A percentile compares a stretch with the other conserved stretches of the same genome.
Evolutionary conservation across 441 rosid species (phyloP).

Genomic region (Melastoma candidum): DNA sequence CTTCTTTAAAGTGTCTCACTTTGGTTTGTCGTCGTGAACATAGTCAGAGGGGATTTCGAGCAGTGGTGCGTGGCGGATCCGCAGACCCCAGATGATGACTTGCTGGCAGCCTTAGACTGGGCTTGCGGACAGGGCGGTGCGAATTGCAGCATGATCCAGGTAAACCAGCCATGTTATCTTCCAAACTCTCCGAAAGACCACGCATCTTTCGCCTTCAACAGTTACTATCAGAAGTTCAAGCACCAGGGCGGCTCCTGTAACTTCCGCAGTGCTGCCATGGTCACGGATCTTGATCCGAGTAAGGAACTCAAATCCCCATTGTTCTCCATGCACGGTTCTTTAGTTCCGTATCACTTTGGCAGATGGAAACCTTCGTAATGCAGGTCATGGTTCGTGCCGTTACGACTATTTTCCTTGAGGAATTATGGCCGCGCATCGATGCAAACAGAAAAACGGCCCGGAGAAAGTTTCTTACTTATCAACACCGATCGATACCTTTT

Average conservation of each 20-base stretch:
- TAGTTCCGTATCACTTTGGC: conserved; percentile 1
- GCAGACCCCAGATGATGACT: conserved; percentile 55
- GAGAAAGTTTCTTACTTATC: too few species aligned
- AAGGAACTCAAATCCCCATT: conserved; percentile 15
- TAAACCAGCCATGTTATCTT: conserved; percentile 42
- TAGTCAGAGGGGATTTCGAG: conserved; percentile 32
- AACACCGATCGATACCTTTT: too few species aligned
- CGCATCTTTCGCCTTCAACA: conserved; percentile 58
- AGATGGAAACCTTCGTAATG: not conserved
- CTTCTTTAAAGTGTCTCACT: too few species aligned
- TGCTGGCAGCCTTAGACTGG: conserved; percentile 56
- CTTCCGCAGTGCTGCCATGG: conserved; percentile 62
- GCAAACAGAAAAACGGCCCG: too few species aligned
- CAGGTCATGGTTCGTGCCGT: conserved; percentile 46
- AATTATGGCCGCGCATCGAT: too few species aligned
- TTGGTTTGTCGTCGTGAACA: too few species aligned
- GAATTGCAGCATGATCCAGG: conserved; percentile 45
- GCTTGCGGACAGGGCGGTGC: conserved; percentile 44
- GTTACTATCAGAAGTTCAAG: conserved; percentile 57
- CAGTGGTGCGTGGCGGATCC: conserved; percentile 73
- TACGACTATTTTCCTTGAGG: conserved; percentile 30
- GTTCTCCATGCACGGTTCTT: not conserved
- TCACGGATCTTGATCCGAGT: conserved; percentile 69
- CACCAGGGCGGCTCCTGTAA: conserved; percentile 51
- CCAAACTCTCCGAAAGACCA: conserved; percentile 54